Evolutionary conservation across 768 basidiomycete species (phyloP), one percentile per base, ranked within the genome.

Genomic region (Lactarius indigo): DNA sequence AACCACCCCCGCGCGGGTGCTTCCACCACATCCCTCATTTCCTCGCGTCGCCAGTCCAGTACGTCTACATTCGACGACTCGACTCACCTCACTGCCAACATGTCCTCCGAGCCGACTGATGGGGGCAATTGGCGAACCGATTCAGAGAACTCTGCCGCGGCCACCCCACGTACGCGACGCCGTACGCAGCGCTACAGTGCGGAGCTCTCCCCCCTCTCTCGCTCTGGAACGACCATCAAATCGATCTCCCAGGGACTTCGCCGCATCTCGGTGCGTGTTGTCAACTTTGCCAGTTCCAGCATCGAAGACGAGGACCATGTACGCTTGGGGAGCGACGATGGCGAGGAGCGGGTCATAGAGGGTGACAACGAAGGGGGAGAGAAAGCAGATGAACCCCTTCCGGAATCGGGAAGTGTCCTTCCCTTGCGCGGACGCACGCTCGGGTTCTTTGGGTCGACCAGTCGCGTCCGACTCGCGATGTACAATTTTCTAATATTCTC

Each of bases 391-490:
- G 70, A 72, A 30, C 68, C 67, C 5, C 55, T 74, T 12, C 78
- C 80, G 12, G 84, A 87, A 66, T 72, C 82, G 50, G 77, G 78
- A 39, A 79, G 78, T 69, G 73, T 74, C 3, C 69, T 83, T 15
- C 84, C 85, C 6, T 80, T 96, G 62, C 84, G 91, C 66, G 95
- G 96, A 12, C 81, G 86, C 41, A 91, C 94, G 2, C 79, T 98
- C 65, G 87, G 92, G 3, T 80, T 88, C 59, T 82, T 98, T 66
- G 88, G 90, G 8, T 85, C 90, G 2, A 80, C 83, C 1, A 96
- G 83, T 77, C 77, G 72, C 69, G 60, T 94, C 2, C 83, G 96
- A 26, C 76, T 84, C 52, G 76, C 80, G 2, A 82, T 94, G 71
- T 90, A 87, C 73, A 79, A 79, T n/a, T 77, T 91, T 59, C 79